Evolutionary conservation across 148 eudicot genomes (phyloP), one percentile per base, ranked within the genome.

Genomic region (Rhododendron molle): DNA sequence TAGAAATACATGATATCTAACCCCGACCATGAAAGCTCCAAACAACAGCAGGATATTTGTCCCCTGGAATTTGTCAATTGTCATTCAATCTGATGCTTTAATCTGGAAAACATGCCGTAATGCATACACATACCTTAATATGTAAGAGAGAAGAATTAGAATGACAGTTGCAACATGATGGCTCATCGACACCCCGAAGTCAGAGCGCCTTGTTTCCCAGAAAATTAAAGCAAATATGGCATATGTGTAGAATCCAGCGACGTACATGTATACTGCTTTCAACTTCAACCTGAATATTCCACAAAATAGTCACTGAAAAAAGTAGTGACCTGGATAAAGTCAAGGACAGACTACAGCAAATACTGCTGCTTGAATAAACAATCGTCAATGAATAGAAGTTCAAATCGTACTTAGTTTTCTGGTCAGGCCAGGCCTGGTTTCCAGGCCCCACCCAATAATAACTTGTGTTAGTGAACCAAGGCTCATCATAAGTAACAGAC

Each of bases 161-260:
- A 93, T 85, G 83, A 89, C 85, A 83, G 95, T 94, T 81, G 97
- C 97, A 85, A 95, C 88, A 87, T 95, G 99, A 90, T 96, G 99
- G 43, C 96, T 90, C 99, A 96, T 96, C 34, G 99, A 96, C 84
- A 95, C 99, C 83, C 98, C 97, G 91, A 96, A 96, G 74, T 96
- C 98, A 83, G 93, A 89, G 74, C 98, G 98, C 89, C 98, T 93
- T 83, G 98, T 96, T 90, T 96, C 98, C 98, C 98, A 96, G 84
- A 93, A 96, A 62, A 96, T 86, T 73, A 96, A 90, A 76, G 98
- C 98, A 92, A 96, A 96, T 84, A 96, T 96, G 74, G 98, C 93
- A 87, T 96, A 96, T 54, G 94, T 86, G 60, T 96, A 96, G 88
- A 96, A 96, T 62, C 98, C 98, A 85, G 94, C 98, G 78, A 86